Conservation (phyloP, 129 eudicot genomes). For the Pulicaria dysenterica region DNA sequence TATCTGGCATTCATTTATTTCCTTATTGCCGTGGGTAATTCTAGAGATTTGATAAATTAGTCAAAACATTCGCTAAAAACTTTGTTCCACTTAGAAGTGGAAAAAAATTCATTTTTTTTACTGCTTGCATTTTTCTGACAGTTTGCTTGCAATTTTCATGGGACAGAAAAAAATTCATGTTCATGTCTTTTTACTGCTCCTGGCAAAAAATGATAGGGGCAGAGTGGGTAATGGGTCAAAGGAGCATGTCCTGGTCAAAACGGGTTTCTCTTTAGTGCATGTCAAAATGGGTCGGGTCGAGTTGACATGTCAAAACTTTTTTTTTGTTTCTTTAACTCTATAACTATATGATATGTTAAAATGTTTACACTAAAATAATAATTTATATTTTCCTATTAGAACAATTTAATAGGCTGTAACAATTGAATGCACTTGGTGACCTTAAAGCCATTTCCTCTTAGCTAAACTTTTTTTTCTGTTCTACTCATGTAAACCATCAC, state of each 20-base stretch:
- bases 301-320: not conserved
- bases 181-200: not conserved
- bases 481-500: too few relatives aligned
- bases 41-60: not conserved
- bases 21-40: not conserved
- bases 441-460: too few relatives aligned
- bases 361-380: not conserved
- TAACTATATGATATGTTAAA: not conserved
- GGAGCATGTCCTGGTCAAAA: not conserved
- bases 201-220: constrained; percentile 15
- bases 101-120: too few relatives aligned
- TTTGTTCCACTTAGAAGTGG: not conserved
- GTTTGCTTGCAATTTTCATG: constrained; percentile 2
- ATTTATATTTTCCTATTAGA: too few relatives aligned
- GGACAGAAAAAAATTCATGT: not conserved
- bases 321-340: not conserved
- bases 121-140: too few relatives aligned
- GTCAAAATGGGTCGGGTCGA: not conserved
- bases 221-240: constrained; percentile 14
- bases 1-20: not conserved
- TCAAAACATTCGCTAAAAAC: not conserved
- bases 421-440: too few relatives aligned
- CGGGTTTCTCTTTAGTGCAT: not conserved
- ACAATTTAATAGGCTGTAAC: too few relatives aligned
- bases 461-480: too few relatives aligned